Percentiles rank a stretch among this genome's conserved stretches.
phyloP scores from a whole-genome alignment of 2,329 filamentous ascomycete species.

The Chaetothyriales sp. region DNA sequence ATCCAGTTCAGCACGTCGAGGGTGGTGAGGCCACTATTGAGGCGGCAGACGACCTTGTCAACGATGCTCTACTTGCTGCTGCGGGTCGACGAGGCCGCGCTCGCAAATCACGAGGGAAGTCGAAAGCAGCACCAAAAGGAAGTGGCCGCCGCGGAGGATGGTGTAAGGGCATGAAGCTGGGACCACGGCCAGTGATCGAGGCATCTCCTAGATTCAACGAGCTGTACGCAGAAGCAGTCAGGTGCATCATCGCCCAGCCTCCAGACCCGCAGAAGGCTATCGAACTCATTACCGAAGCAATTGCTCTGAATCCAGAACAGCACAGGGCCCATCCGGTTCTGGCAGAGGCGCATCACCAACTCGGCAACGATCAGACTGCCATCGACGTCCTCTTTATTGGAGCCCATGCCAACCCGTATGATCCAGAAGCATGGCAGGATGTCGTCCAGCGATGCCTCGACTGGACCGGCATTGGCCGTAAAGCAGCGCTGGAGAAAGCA shows the following conservation, averaged over 20 bases:
- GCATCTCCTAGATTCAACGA: slow-evolving; percentile 34
- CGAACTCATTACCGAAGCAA: slow-evolving; percentile 32
- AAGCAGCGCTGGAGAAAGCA: slow-evolving; percentile 32
- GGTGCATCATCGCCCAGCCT: slow-evolving; percentile 5
- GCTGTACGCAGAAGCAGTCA: slow-evolving; percentile 32
- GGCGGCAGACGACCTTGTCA: not conserved
- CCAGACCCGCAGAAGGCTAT: slow-evolving; percentile 21
- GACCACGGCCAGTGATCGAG: slow-evolving; percentile 31
- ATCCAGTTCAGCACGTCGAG: not conserved
- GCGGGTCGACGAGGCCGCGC: not conserved
- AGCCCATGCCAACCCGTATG: slow-evolving; percentile 40
- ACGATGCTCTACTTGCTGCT: not conserved
- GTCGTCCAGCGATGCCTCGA: slow-evolving; percentile 41
- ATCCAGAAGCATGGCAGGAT: slow-evolving; percentile 42
- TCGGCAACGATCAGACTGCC: slow-evolving; percentile 42
- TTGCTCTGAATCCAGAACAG: slow-evolving; percentile 46
- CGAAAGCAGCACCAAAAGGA: slow-evolving; percentile 10
- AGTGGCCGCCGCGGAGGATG: slow-evolving; percentile 20
- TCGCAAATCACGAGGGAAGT: not conserved
- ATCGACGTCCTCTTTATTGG: slow-evolving; percentile 42
- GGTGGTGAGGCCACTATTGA: not conserved
- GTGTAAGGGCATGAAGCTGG: slow-evolving; percentile 31
- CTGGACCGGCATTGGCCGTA: slow-evolving; percentile 27
- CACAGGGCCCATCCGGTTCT: slow-evolving; percentile 46
- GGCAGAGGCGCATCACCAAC: slow-evolving; percentile 42